Evolutionary conservation across 2,329 filamentous ascomycete species (phyloP).

Genomic region (Botrytis fragariae): DNA sequence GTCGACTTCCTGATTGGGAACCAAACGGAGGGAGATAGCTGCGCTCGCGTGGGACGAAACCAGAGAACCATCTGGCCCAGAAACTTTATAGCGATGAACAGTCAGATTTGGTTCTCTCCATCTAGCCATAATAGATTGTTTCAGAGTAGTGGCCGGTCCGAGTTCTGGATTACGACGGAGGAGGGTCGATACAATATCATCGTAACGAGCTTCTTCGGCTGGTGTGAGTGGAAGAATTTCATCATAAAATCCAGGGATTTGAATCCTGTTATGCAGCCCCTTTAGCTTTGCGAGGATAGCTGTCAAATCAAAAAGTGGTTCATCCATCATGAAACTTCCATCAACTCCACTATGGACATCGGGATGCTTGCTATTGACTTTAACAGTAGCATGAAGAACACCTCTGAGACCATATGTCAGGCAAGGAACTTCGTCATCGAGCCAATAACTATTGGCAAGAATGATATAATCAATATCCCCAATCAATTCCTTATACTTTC

Average conservation of each 20-base stretch:
- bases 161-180: slow-evolving; percentile 65
- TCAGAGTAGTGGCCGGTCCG: slow-evolving; percentile 65
- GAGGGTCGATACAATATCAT: slow-evolving; percentile 77
- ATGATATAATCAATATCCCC: slow-evolving; percentile 92
- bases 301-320: slow-evolving; percentile 88
- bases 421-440: slow-evolving; percentile 93
- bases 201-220: slow-evolving; percentile 76
- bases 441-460: slow-evolving; percentile 96
- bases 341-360: slow-evolving; percentile 97
- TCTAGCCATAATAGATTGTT: slow-evolving; percentile 81
- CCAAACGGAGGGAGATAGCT: slow-evolving; percentile 83
- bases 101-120: slow-evolving; percentile 96
- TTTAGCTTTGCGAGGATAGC: slow-evolving; percentile 79
- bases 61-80: slow-evolving; percentile 85
- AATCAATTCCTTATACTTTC: slow-evolving; percentile 76
- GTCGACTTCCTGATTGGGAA: slow-evolving; percentile 87
- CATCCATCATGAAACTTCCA: slow-evolving; percentile 83
- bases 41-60: slow-evolving; percentile 89
- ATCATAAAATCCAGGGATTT: slow-evolving; percentile 87
- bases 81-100: slow-evolving; percentile 89
- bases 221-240: slow-evolving; percentile 71
- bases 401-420: slow-evolving; percentile 91
- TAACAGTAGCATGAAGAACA: slow-evolving; percentile 88
- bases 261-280: slow-evolving; percentile 73
- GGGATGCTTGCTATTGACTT: slow-evolving; percentile 79